A percentile compares a stretch with the other conserved stretches of the same genome.
Evolutionary conservation across 371 early-diverging fungal genomes (phyloP).

Genomic region (Caulochytrium protostelioides): DNA sequence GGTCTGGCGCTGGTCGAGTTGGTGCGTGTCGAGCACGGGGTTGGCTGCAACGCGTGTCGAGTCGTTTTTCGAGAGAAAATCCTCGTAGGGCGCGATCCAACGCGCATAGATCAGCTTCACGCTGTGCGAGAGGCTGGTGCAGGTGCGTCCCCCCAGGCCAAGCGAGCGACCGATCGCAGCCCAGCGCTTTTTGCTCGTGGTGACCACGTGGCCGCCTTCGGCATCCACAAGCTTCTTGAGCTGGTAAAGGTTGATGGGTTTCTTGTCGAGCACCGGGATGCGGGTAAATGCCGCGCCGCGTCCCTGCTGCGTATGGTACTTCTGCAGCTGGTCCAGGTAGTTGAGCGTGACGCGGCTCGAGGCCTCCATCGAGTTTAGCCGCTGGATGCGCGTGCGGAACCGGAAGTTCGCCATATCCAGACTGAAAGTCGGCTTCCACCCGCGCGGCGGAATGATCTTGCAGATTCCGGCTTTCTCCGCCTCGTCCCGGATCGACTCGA

Average conservation of each 20-base stretch:
- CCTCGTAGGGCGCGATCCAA: conserved; percentile 68
- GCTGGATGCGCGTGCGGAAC: conserved; percentile 71
- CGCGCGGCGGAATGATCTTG: conserved; percentile 76
- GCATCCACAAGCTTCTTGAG: conserved; percentile 58
- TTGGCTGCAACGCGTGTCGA: too few relatives aligned
- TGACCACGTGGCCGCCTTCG: too few relatives aligned
- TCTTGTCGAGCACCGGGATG: conserved; percentile 58
- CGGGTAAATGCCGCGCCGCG: conserved; percentile 34
- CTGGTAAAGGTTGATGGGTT: conserved; percentile 62
- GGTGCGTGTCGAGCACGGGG: too few relatives aligned
- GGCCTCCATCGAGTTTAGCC: conserved; percentile 77
- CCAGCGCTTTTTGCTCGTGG: conserved; percentile 65
- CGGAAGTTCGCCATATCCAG: conserved; percentile 71
- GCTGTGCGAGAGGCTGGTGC: conserved; percentile 62
- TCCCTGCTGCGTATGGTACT: conserved; percentile 62
- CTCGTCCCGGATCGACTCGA: conserved; percentile 51
- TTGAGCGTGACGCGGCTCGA: conserved; percentile 62
- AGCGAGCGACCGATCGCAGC: conserved; percentile 60
- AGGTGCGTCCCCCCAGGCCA: conserved; percentile 47
- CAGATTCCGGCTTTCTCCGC: conserved; percentile 68
- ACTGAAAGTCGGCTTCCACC: conserved; percentile 61
- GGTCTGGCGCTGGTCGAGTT: too few relatives aligned
- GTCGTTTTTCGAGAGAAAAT: conserved; percentile 33
- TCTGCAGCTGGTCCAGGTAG: conserved; percentile 70
- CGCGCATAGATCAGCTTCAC: conserved; percentile 53